Base-by-base conservation (phyloP, 768 basidiomycete species). In the Trametes sanguinea region DNA sequence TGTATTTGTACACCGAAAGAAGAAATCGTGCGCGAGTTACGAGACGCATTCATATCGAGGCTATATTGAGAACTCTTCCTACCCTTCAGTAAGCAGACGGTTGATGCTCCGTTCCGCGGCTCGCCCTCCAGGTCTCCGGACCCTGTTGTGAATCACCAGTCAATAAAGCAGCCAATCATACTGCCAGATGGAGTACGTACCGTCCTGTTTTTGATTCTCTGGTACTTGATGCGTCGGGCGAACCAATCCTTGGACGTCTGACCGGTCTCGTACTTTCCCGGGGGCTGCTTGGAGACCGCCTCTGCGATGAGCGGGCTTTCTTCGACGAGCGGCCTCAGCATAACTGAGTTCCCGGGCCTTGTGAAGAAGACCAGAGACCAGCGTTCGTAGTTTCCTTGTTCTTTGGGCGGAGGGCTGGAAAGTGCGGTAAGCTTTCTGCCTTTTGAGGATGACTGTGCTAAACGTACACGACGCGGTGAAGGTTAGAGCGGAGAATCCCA, bases 361-460 rank as follows among this genome's bases (percentile, higher is more conserved):
- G 81, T 84, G 73, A 90, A 89, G 73, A 82, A 90, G 0, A 87
- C 88, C 6, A 89, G 73, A 3, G 88, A 90, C 82, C 84, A 89
- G n/a, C 88, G 80, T 29, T 83, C 82, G 27, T 77, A 69, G 6
- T 75, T 69, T 0, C 76, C 76, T 71, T 91, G 89, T 5, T 71
- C 65, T 7, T 84, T 82, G 0, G 89, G 88, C 0, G 89, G 85
- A 6, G 86, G 1, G 45, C 67, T 54, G 46, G 52, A 11, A 33
- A 4, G 45, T 3, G n/a, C n/a, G 7, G 7, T 43, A 16, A 43
- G 42, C 3, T 39, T 5, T n/a, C 10, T 43, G 42, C 42, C 14
- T 8, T 2, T 43, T n/a, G 8, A 13, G 14, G 5, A 9, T 16
- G 9, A 42, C 35, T 35, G 30, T 27, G 7, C 7, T 40, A 42